Evolutionary conservation across 2,329 filamentous ascomycete genomes (phyloP), one percentile per base, ranked within the genome.

Genomic region (Fusarium dlaminii): DNA sequence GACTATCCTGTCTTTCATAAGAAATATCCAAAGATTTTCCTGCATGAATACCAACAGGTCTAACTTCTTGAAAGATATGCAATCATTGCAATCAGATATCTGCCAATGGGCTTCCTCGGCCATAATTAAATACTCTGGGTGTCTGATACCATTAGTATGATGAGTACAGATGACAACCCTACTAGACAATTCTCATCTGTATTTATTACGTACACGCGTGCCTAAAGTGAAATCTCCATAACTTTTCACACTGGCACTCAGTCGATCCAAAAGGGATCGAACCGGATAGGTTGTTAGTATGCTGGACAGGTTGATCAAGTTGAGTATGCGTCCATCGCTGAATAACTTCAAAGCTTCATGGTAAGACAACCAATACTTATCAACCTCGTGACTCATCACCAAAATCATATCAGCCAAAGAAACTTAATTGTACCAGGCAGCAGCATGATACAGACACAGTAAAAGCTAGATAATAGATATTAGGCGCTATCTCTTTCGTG

Each of bases 71-170:
- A 22, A 29, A 11, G 18, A 1, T 11, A 15, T 46, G 3, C 1
- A 22, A 8, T 6, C 24, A 10, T 22, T 11, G 4, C 24, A 15
- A 11, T 10, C 18, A 15, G 2, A 22, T 1, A 22, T 29, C 9
- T 22, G 27, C 13, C 6, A 22, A 5, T 14, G 10, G 27, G 6
- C 4, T 29, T 4, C 6, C 13, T 15, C 4, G 0, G 7, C 13
- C 20, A 22, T 22, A 15, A 15, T 2, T 5, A 11, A 3, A 29
- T 46, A 10, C 12, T 17, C 22, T 2, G 20, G 20, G 3, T 15
- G 18, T 15, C 6, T 29, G 6, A 48, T 22, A 48, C 9, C 27
- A 12, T 29, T 15, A 9, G 45, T 29, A 46, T 10, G 4, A 22
- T 22, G 9, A 22, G 45, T 8, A 3, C 7, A 22, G 27, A 22